Conservation (phyloP, 768 basidiomycete species). For the Terana coerulea region DNA sequence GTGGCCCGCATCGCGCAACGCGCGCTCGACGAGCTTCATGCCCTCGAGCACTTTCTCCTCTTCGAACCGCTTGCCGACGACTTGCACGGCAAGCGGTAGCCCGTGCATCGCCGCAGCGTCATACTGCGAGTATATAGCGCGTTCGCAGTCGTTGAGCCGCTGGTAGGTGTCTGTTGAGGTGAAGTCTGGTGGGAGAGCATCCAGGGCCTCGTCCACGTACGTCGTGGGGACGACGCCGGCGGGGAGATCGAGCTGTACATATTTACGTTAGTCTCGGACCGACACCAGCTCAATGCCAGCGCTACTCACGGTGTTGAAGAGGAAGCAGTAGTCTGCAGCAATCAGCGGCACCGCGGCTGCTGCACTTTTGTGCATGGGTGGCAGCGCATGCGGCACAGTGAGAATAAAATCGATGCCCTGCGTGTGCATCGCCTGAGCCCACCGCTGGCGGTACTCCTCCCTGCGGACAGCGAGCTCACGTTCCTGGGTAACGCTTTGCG, state of each 20-base stretch:
- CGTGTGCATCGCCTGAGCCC: slow-evolving; percentile 20
- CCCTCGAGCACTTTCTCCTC: slow-evolving; percentile 47
- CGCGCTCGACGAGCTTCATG: slow-evolving; percentile 37
- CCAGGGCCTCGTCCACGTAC: slow-evolving; percentile 31
- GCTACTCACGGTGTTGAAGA: slow-evolving; percentile 44
- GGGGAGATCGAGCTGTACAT: slow-evolving; percentile 38
- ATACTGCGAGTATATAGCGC: slow-evolving; percentile 39
- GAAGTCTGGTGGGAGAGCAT: slow-evolving; percentile 25
- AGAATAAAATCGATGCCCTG: slow-evolving; percentile 35
- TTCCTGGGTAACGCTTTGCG: slow-evolving; percentile 20
- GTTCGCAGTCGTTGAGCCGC: slow-evolving; percentile 35
- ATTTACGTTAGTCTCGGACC: neutral
- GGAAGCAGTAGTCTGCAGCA: slow-evolving; percentile 30
- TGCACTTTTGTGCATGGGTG: slow-evolving; percentile 33
- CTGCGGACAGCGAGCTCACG: slow-evolving; percentile 21
- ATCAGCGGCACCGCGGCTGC: slow-evolving; percentile 30
- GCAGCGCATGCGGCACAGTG: slow-evolving; percentile 35
- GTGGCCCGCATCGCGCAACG: slow-evolving; percentile 12
- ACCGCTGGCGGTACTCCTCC: slow-evolving; percentile 23
- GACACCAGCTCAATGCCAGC: neutral
- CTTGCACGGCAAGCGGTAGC: slow-evolving; percentile 41
- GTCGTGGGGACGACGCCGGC: slow-evolving; percentile 45
- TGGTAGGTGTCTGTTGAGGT: slow-evolving; percentile 19
- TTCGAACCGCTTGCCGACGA: slow-evolving; percentile 39
- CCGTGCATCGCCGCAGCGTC: slow-evolving; percentile 39